Evolutionary conservation across 306 rosid genomes (phyloP), one percentile per base, ranked within the genome.

Genomic region (Casuarina glauca): DNA sequence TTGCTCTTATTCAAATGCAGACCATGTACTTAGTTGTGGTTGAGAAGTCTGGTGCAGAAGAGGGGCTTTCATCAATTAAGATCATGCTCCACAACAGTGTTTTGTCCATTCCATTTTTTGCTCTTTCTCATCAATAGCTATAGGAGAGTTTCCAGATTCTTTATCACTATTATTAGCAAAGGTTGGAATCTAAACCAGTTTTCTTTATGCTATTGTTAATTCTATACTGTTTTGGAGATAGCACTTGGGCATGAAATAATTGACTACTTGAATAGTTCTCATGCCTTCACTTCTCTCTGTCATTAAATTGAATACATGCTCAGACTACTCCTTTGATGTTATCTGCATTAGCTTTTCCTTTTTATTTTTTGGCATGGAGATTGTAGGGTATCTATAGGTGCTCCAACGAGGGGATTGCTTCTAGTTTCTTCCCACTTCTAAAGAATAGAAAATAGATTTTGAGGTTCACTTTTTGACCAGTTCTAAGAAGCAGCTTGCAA

Each of bases 1-100:
- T 72, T 82, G 42, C 82, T 48, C 84, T 54, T 74, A 17, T 71
- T 68, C 41, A 32, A 52, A 55, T 79, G 82, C 93, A 91, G 99
- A 95, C 97, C 81, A 95, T 95, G 98, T 95, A 91, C 89, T 96
- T 95, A 71, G 91, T 93, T 70, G 80, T 95, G 83, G 97, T 95
- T 82, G 97, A 95, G 87, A 93, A 83, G 82, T 95, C 99, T 41
- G 97, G 99, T 58, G 99, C 94, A 61, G 99, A 95, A 84, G 88
- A 91, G 67, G 97, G 98, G 79, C 94, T 93, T 74, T 87, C 97
- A 15, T 95, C 99, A 2, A 62, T 93, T 69, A 98, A 95, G 86
- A 93, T 95, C 79, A 91, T 95, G 99, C 93, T 93, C 83, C 93
- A 93, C 63, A 91, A 95, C 90, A 93, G 99, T 71, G 86, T 93